phyloP scores from a whole-genome alignment of 2,329 filamentous ascomycete species.

The Venturia pyrina region DNA sequence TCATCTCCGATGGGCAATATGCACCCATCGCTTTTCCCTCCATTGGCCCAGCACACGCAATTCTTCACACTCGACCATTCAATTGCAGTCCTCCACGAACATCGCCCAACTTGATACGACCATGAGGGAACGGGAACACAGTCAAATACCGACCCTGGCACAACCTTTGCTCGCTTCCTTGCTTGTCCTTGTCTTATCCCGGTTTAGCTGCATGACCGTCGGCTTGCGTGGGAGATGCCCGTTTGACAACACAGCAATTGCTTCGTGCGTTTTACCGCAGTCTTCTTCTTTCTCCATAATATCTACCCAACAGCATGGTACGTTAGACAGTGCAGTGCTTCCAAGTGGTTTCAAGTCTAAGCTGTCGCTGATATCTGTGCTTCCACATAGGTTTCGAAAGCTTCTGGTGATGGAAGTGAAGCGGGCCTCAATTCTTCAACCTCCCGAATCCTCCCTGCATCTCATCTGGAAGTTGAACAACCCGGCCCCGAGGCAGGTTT shows the following conservation, averaged over 20 bases:
- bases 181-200: conserved; percentile 1
- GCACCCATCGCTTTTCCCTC: too few relatives aligned
- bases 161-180: not conserved
- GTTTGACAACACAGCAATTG: conserved; percentile 5
- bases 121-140: not conserved
- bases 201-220: not conserved
- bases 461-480: not conserved
- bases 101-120: not conserved
- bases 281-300: conserved; percentile 1
- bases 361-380: conserved; percentile 1
- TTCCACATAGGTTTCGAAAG: not conserved
- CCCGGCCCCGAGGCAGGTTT: not conserved
- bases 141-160: not conserved
- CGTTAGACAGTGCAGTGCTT: not conserved
- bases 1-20: too few relatives aligned
- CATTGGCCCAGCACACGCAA: not conserved
- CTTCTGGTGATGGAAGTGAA: not conserved
- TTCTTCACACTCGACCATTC: not conserved
- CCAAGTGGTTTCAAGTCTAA: not conserved
- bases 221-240: not conserved
- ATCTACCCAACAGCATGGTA: not conserved
- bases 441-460: not conserved
- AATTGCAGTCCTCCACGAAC: not conserved
- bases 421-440: not conserved
- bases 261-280: not conserved